A percentile compares a stretch with the other conserved stretches of the same genome.
These are phyloP conservation scores for Nepenthes mirabilis DNA, from an alignment of 148 eudicot genomes.

Conservation along the genomic window DNA sequence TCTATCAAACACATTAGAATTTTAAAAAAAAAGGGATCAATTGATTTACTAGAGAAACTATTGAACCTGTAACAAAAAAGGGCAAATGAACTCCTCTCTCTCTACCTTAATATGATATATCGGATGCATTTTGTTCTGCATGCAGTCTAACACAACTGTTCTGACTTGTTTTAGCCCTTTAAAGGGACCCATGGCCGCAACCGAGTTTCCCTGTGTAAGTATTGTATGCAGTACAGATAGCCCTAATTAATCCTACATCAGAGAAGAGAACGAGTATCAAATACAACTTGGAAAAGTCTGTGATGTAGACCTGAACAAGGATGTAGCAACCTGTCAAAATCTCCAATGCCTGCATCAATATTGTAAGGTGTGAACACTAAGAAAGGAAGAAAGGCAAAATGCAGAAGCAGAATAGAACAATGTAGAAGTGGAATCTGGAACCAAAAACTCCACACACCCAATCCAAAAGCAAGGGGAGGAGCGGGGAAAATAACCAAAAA, in stretches of 20 bases:
- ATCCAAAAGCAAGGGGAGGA: not conserved
- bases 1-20: slow-evolving; percentile 17
- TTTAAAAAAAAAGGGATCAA: not conserved
- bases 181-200: slow-evolving; percentile 92
- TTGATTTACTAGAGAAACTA: not conserved
- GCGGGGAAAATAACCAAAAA: too few relatives aligned
- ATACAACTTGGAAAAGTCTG: not conserved
- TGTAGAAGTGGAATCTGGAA: not conserved
- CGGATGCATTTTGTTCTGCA: slow-evolving; percentile 86
- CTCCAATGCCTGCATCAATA: slow-evolving; percentile 79
- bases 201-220: slow-evolving; percentile 69
- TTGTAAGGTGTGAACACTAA: not conserved
- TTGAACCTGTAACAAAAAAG: not conserved
- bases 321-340: slow-evolving; percentile 94
- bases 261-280: not conserved
- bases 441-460: not conserved
- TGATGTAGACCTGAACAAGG: slow-evolving; percentile 67
- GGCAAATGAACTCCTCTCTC: not conserved
- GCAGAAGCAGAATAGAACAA: not conserved
- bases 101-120: slow-evolving; percentile 64
- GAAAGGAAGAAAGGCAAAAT: not conserved
- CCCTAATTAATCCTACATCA: not conserved
- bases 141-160: slow-evolving; percentile 82
- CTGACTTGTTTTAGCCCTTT: slow-evolving; percentile 93
- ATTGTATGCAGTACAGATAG: not conserved